Evolutionary conservation across 495 filamentous ascomycete species (phyloP), one percentile per base, ranked within the genome.

Genomic region (Stereocaulon alpinum): DNA sequence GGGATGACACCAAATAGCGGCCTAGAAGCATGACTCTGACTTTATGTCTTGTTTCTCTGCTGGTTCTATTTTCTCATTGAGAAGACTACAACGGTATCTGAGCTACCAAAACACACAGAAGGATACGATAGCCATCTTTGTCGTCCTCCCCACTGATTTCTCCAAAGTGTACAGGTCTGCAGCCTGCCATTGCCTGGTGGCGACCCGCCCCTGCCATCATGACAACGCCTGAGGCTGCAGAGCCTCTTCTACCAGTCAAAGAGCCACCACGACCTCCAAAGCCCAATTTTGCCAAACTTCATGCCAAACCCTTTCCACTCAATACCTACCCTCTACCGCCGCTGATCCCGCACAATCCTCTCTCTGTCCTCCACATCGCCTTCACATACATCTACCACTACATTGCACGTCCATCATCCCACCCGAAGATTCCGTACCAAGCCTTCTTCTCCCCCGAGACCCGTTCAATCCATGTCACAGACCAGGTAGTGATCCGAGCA

Each of bases 31-130:
- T 59, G 66, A 78, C 78, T 73, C 79, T 85, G 82, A 86, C 84
- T 87, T 89, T 83, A 82, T 76, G 74, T 82, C 74, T 77, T 80
- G 82, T 76, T 76, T 80, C 86, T 68, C 77, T 95, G 90, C 80
- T 78, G 75, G 81, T 77, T 76, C 74, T 72, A 20, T 63, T 65
- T 67, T 66, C 60, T 72, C 70, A 70, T 72, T 61, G 64, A 69
- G 69, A 81, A 86, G 89, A 95, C 91, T 96, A 95, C 91, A 94
- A 95, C 91, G 91, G 91, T 96, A 95, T 96, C 91, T 95, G 91
- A 95, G 82, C 79, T 77, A 74, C 58, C 14, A n/a, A 6, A 3
- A 11, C 12, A 50, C n/a, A 40, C 20, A 22, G 11, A n/a, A 3
- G 18, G 20, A 4, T 3, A 22, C 18, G 15, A 24, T 24, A 44